These are phyloP conservation scores for Phytophthora meadii DNA, from an alignment of 352 stramenopile genomes.

Conservation along the genomic window DNA sequence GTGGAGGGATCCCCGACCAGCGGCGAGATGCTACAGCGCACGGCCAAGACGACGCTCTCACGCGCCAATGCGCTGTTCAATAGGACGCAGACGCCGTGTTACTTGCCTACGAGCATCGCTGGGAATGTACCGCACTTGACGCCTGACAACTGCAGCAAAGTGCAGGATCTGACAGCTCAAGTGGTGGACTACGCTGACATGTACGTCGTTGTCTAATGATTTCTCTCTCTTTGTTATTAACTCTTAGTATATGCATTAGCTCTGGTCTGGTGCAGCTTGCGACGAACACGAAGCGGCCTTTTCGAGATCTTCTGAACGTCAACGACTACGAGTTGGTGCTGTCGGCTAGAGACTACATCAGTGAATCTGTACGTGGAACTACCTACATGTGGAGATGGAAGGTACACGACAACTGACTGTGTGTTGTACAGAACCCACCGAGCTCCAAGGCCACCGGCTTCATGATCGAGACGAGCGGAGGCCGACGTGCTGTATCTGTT, in stretches of 20 bases:
- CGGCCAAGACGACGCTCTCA: slow-evolving; percentile 18
- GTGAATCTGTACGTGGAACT: slow-evolving; percentile 36
- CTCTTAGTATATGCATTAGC: slow-evolving; percentile 5
- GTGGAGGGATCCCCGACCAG: slow-evolving; percentile 24
- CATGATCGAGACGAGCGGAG: slow-evolving; percentile 63
- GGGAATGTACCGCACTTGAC: slow-evolving; percentile 80
- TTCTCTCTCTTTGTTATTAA: background rate
- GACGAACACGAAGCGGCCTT: slow-evolving; percentile 44
- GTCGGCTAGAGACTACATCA: slow-evolving; percentile 79
- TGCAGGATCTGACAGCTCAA: slow-evolving; percentile 64
- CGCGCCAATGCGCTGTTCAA: slow-evolving; percentile 39
- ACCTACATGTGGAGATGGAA: no score
- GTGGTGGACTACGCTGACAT: slow-evolving; percentile 79
- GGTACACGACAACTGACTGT: background rate
- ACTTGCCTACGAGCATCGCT: slow-evolving; percentile 68
- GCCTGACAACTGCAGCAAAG: slow-evolving; percentile 73
- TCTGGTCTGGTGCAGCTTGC: slow-evolving; percentile 34
- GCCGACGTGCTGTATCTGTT: slow-evolving; percentile 51
- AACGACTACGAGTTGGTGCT: slow-evolving; percentile 60
- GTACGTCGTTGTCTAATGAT: slow-evolving; percentile 32
- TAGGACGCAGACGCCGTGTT: slow-evolving; percentile 67
- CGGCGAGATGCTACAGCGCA: slow-evolving; percentile 39
- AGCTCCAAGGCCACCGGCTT: slow-evolving; percentile 58
- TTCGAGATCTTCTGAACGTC: slow-evolving; percentile 63
- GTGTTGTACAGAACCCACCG: slow-evolving; percentile 49